A percentile compares a stretch with the other conserved stretches of the same genome.
Conservation (phyloP, 192 early-diverging fungal species). For the Helicostylum pulchrum region DNA sequence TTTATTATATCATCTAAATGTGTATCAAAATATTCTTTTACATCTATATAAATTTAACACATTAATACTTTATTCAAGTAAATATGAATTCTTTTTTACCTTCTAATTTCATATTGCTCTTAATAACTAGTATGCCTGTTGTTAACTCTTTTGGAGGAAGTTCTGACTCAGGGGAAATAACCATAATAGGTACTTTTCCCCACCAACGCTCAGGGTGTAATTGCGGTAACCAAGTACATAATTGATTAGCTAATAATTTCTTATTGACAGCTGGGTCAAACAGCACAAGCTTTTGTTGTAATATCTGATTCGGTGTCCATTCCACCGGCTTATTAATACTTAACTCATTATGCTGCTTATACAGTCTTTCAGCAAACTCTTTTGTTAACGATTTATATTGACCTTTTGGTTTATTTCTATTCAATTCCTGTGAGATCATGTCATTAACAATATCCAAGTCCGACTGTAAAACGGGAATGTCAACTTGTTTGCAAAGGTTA, state of each 20-base stretch:
- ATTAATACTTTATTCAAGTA: too few species aligned
- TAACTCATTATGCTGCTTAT: conserved; percentile 4
- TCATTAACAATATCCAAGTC: conserved; percentile 13
- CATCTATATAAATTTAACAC: not conserved
- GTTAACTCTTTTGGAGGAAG: not conserved
- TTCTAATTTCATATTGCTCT: not conserved
- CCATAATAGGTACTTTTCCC: conserved; percentile 25
- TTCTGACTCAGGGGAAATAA: not conserved
- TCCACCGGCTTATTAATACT: not conserved
- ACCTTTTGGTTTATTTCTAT: not conserved
- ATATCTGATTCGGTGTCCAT: conserved; percentile 7
- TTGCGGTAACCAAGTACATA: conserved; percentile 15
- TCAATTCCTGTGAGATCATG: conserved; percentile 5
- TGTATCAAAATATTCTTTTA: not conserved
- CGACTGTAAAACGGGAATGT: conserved; percentile 2
- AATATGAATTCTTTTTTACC: not conserved
- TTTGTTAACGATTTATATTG: not conserved
- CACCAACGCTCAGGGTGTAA: conserved; percentile 24
- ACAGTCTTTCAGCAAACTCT: conserved; percentile 23
- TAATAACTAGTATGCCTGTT: not conserved
- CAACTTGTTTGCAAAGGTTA: conserved; percentile 19
- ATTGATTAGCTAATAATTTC: not conserved
- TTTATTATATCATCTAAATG: not conserved
- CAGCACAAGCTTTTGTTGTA: conserved; percentile 15
- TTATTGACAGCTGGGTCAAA: conserved; percentile 19